Base-by-base conservation (phyloP, 2,329 filamentous ascomycete genomes). In the Metarhizium robertsii region DNA sequence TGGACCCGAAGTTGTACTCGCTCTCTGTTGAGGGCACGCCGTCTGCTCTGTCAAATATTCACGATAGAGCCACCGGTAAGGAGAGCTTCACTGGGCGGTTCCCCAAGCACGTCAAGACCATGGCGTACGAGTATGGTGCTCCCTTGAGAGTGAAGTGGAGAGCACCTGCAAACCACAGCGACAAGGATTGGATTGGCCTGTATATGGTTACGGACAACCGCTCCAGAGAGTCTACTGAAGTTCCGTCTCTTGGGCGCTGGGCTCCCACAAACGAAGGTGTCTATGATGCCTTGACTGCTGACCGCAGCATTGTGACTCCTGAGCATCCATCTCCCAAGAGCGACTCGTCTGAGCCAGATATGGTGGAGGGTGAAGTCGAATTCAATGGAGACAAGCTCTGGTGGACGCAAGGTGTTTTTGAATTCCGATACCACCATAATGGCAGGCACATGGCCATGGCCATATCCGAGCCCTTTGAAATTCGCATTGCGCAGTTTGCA, bases 331-430 rank as follows among this genome's bases (percentile, higher is more conserved):
- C 85, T 1, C 67, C 75, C 60, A 72, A 60, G 73, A 76, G 64
- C 13, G 79, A 84, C 54, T 75, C 76, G 1, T 75, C 77, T 2
- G 79, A 79, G 3, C 73, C 71, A 18, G 79, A 88, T 56, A 78
- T 85, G 60, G 80, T 90, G 4, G 79, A 81, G 13, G 94, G 94
- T 47, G 90, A 96, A 68, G 86, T 97, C 65, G 71, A 90, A 13
- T 97, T 99, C 67, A 78, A 85, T 10, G 92, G 94, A 50, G 92
- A 97, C 73, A 96, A 95, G 73, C 80, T 96, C 2, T 99, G 90
- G 86, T 99, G 94, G 94, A 95, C 88, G 0, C 88, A 92, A 58
- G 94, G 94, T 54, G 88, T 95, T 3, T 99, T 96, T 66, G 94
- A 99, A 67, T 95, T 99, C 75, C 85, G 94, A 45, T 96, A 96